Percentiles rank a stretch among this genome's conserved stretches.
Evolutionary conservation across 306 rosid species (phyloP).

Genomic region (Quercus engelmannii): DNA sequence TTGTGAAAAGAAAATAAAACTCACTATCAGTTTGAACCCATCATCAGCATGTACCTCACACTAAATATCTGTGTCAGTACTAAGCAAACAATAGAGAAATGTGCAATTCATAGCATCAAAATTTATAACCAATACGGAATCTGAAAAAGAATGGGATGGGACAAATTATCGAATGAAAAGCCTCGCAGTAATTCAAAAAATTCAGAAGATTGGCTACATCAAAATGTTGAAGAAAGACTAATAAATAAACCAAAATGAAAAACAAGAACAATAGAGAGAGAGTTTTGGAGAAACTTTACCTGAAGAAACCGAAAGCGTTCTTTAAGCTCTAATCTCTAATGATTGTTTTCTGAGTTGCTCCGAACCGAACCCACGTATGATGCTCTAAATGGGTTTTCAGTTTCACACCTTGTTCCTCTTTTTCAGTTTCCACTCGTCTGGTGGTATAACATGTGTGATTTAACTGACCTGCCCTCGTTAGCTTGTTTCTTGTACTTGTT

Average conservation of each 20-base stretch:
- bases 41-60: background rate
- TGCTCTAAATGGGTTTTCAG: background rate
- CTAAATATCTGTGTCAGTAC: background rate
- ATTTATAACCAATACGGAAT: background rate
- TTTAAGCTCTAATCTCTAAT: background rate
- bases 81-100: background rate
- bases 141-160: background rate
- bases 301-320: background rate
- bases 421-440: background rate
- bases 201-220: background rate
- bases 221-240: background rate
- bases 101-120: background rate
- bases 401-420: background rate
- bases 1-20: background rate
- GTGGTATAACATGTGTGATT: background rate
- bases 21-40: background rate
- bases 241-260: background rate
- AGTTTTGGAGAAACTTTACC: background rate
- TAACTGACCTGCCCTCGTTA: background rate
- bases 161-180: background rate
- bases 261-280: background rate
- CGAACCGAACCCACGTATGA: background rate
- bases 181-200: background rate
- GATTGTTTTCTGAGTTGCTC: background rate
- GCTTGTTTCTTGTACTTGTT: too few species aligned